These are phyloP conservation scores for Pichia sp. DNA, from an alignment of 1,139 yeast genomes.

Conservation along the genomic window DNA sequence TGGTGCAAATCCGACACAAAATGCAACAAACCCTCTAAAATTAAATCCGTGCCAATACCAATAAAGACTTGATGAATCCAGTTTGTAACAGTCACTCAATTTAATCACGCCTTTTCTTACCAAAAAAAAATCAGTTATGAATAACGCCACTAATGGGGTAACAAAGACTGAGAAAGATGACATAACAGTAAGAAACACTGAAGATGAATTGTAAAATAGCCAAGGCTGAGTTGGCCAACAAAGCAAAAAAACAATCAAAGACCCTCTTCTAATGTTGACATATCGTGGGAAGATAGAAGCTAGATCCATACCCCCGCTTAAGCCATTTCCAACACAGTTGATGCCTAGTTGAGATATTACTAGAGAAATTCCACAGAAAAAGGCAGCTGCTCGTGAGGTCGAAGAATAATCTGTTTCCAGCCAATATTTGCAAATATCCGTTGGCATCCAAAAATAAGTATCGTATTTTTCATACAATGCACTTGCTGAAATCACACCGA, in stretches of 20 bases:
- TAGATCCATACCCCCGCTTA: conserved; percentile 4
- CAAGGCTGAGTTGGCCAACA: conserved; percentile 2
- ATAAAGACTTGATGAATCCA: neutral
- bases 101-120: neutral
- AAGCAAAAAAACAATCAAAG: neutral
- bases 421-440: neutral
- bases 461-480: neutral
- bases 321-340: conserved; percentile 2
- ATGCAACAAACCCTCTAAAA: neutral
- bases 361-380: neutral
- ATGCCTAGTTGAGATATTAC: neutral
- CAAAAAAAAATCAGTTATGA: neutral
- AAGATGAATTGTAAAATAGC: conserved; percentile 3
- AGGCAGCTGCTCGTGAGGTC: conserved; percentile 2
- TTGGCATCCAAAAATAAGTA: conserved; percentile 5
- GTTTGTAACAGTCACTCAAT: neutral
- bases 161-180: conserved; percentile 6
- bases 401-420: neutral
- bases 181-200: conserved; percentile 1
- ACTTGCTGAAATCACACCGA: neutral
- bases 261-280: conserved; percentile 1
- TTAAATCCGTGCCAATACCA: conserved; percentile 4
- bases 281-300: neutral
- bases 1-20: neutral
- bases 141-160: neutral